phyloP scores from a whole-genome alignment of 192 early-diverging fungal species.

The Coemansia sp. region DNA sequence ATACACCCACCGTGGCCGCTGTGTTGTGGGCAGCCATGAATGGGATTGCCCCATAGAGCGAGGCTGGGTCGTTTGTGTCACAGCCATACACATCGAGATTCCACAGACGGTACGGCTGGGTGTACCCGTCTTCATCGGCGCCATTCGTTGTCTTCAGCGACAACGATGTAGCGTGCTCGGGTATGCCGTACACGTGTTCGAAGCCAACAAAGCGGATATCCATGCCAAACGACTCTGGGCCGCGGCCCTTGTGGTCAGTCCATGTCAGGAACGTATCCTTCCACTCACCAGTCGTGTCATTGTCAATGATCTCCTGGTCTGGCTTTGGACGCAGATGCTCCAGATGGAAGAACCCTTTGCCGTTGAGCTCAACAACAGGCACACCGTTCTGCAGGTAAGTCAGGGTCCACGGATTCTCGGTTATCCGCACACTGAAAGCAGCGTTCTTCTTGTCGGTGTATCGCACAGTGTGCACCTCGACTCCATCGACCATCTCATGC shows the following conservation, averaged over 20 bases:
- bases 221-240: slow-evolving; percentile 90
- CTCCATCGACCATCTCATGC: slow-evolving; percentile 13
- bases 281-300: slow-evolving; percentile 66
- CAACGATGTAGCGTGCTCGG: slow-evolving; percentile 86
- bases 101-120: slow-evolving; percentile 93
- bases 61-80: slow-evolving; percentile 90
- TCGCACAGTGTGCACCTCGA: slow-evolving; percentile 28
- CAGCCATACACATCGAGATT: slow-evolving; percentile 99
- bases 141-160: slow-evolving; percentile 83
- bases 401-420: slow-evolving; percentile 46
- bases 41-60: slow-evolving; percentile 93
- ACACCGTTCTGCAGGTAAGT: slow-evolving; percentile 34
- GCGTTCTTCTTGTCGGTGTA: slow-evolving; percentile 17
- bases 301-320: slow-evolving; percentile 48
- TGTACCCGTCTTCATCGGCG: slow-evolving; percentile 68
- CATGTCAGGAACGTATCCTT: slow-evolving; percentile 84
- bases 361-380: slow-evolving; percentile 74
- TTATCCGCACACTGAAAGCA: slow-evolving; percentile 37
- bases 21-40: slow-evolving; percentile 90
- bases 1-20: slow-evolving; percentile 71
- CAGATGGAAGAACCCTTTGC: slow-evolving; percentile 78
- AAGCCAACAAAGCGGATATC: slow-evolving; percentile 89
- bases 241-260: slow-evolving; percentile 89
- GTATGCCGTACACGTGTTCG: slow-evolving; percentile 91
- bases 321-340: slow-evolving; percentile 64